phyloP scores from a whole-genome alignment of 495 filamentous ascomycete species.

The Penicillium bovifimosum region DNA sequence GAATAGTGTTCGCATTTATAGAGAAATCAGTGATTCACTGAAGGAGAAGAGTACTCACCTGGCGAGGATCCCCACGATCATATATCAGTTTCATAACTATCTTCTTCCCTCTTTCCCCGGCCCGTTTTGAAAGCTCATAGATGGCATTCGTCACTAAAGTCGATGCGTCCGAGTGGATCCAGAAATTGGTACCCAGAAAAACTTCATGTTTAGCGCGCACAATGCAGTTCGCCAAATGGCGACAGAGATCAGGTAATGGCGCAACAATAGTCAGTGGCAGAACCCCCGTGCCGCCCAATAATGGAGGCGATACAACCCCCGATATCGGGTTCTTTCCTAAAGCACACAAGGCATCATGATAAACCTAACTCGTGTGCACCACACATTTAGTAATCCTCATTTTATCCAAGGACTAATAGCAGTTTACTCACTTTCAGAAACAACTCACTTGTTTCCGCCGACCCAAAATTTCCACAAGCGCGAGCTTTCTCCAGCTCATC shows the following conservation, averaged over 20 bases:
- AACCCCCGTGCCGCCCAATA: slow-evolving; percentile 65
- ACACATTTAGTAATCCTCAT: not conserved
- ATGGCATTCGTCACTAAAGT: slow-evolving; percentile 63
- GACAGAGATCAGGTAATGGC: slow-evolving; percentile 60
- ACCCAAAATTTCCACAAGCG: slow-evolving; percentile 64
- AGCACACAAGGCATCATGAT: slow-evolving; percentile 58
- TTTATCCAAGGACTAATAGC: too few relatives aligned
- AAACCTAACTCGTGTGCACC: slow-evolving; percentile 39
- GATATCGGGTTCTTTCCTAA: slow-evolving; percentile 50
- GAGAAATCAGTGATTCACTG: not conserved
- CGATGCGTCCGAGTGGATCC: slow-evolving; percentile 62
- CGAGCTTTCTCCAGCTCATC: slow-evolving; percentile 45
- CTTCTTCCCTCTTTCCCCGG: slow-evolving; percentile 51
- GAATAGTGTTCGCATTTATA: not conserved
- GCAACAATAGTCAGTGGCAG: slow-evolving; percentile 66
- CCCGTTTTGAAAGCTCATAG: slow-evolving; percentile 59
- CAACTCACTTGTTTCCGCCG: slow-evolving; percentile 55
- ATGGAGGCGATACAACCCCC: slow-evolving; percentile 59
- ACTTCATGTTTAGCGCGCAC: slow-evolving; percentile 67
- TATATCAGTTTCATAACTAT: slow-evolving; percentile 70
- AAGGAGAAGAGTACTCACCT: slow-evolving; percentile 26
- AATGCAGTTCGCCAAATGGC: slow-evolving; percentile 72
- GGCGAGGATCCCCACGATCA: slow-evolving; percentile 61
- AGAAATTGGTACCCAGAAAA: slow-evolving; percentile 69
- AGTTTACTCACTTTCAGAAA: slow-evolving; percentile 50